These are phyloP conservation scores for Berkeleyomyces basicola DNA, from an alignment of 2,329 filamentous ascomycete species.

Conservation along the genomic window DNA sequence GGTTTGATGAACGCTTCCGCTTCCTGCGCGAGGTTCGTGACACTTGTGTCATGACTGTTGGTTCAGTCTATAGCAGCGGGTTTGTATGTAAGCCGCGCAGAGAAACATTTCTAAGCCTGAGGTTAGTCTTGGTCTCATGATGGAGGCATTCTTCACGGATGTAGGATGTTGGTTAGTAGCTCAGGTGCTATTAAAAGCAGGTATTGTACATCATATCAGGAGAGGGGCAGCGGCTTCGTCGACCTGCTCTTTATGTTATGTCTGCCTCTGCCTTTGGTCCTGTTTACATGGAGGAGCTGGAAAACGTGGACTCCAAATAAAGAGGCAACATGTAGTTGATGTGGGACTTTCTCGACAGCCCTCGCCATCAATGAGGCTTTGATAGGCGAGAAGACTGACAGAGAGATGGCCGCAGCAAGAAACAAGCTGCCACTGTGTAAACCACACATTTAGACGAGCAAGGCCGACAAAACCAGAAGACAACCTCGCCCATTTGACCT, in stretches of 20 bases:
- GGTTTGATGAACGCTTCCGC: neutral
- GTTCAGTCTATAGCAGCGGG: neutral
- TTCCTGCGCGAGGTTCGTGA: neutral
- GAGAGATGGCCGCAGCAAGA: neutral
- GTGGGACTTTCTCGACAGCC: neutral
- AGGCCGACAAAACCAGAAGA: conserved; percentile 5
- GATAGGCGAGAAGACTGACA: neutral
- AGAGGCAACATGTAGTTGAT: neutral
- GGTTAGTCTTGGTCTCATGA: neutral
- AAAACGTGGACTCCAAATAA: conserved; percentile 9
- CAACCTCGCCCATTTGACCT: neutral
- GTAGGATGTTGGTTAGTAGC: neutral
- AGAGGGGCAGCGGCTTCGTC: conserved; percentile 6
- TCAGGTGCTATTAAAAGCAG: conserved; percentile 8
- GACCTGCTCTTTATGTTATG: neutral
- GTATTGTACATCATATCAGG: conserved; percentile 2
- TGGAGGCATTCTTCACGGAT: neutral
- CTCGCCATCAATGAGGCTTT: neutral
- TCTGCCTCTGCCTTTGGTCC: conserved; percentile 10
- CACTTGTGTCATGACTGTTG: neutral
- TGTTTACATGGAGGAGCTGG: conserved; percentile 1
- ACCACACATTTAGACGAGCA: neutral
- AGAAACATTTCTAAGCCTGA: neutral
- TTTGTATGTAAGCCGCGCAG: neutral
- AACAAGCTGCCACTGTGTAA: neutral